phyloP scores from a whole-genome alignment of 495 filamentous ascomycete species.

The Xylaria nigripes region DNA sequence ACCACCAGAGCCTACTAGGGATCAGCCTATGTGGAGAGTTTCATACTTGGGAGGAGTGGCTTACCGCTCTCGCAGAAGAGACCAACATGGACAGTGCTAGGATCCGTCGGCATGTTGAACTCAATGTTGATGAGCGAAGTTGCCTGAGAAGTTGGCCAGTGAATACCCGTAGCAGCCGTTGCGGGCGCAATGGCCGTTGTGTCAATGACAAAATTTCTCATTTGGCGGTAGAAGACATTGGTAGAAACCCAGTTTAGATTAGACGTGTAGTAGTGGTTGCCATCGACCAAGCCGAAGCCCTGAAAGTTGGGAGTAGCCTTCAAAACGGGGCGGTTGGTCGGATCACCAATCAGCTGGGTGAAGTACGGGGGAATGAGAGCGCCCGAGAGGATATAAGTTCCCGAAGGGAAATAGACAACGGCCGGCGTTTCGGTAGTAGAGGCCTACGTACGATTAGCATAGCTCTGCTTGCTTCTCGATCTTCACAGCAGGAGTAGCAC shows the following conservation, averaged over 20 bases:
- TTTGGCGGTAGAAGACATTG: constrained; percentile 70
- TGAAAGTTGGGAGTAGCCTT: constrained; percentile 57
- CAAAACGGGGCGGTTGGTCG: constrained; percentile 53
- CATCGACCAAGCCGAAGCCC: constrained; percentile 60
- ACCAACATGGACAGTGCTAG: constrained; percentile 58
- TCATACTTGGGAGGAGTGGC: constrained; percentile 1
- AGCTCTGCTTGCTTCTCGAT: constrained; percentile 43
- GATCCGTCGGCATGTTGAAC: constrained; percentile 57
- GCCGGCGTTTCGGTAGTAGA: constrained; percentile 70
- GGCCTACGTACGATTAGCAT: constrained; percentile 18
- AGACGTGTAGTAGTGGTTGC: constrained; percentile 54
- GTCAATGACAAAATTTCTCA: constrained; percentile 72
- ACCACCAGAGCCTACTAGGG: constrained; percentile 56
- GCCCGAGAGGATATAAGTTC: constrained; percentile 61
- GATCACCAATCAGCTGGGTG: constrained; percentile 62
- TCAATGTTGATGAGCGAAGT: constrained; percentile 70
- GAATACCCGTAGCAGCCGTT: constrained; percentile 52
- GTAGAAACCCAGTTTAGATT: constrained; percentile 48
- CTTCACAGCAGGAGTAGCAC: constrained; percentile 29
- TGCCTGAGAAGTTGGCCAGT: constrained; percentile 73
- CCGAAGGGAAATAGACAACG: constrained; percentile 70
- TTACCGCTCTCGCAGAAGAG: constrained; percentile 64
- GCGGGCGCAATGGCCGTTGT: constrained; percentile 53
- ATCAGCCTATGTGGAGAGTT: not conserved
- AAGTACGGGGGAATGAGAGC: constrained; percentile 59